A percentile compares a stretch with the other conserved stretches of the same genome.
These are phyloP conservation scores for Nothopassalora personata DNA, from an alignment of 2,329 filamentous ascomycete genomes.

Conservation along the genomic window DNA sequence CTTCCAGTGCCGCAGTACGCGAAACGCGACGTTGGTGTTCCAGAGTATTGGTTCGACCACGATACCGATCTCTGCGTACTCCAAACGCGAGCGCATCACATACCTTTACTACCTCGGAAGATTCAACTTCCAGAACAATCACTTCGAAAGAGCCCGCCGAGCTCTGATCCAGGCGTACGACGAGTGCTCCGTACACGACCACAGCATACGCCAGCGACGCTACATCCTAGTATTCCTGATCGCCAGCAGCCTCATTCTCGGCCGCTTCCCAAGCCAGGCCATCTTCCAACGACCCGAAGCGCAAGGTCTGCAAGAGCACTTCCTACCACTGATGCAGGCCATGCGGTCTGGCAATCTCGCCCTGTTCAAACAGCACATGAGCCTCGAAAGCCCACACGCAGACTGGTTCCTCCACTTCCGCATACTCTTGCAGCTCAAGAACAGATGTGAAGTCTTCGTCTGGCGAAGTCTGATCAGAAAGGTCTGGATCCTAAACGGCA, in stretches of 20 bases:
- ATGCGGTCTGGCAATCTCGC: conserved; percentile 70
- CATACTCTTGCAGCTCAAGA: conserved; percentile 68
- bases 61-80: conserved; percentile 74
- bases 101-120: conserved; percentile 93
- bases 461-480: conserved; percentile 78
- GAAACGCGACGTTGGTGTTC: conserved; percentile 82
- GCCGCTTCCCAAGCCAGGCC: conserved; percentile 66
- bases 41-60: conserved; percentile 80
- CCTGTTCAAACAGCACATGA: conserved; percentile 65
- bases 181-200: conserved; percentile 55
- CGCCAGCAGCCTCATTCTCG: conserved; percentile 74
- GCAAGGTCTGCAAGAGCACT: conserved; percentile 57
- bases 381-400: conserved; percentile 48
- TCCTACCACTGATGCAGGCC: conserved; percentile 66
- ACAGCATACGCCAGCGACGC: conserved; percentile 61
- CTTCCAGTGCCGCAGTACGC: conserved; percentile 79
- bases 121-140: conserved; percentile 78
- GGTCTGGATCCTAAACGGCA: conserved; percentile 72
- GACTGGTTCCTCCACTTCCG: conserved; percentile 72
- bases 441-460: conserved; percentile 72
- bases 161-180: conserved; percentile 75
- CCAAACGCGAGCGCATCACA: conserved; percentile 79
- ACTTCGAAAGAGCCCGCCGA: conserved; percentile 70
- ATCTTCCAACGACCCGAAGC: conserved; percentile 70
- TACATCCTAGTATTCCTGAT: conserved; percentile 80